Evolutionary conservation across 1,139 yeast genomes (phyloP).

Genomic region (Geotrichum restrictum): DNA sequence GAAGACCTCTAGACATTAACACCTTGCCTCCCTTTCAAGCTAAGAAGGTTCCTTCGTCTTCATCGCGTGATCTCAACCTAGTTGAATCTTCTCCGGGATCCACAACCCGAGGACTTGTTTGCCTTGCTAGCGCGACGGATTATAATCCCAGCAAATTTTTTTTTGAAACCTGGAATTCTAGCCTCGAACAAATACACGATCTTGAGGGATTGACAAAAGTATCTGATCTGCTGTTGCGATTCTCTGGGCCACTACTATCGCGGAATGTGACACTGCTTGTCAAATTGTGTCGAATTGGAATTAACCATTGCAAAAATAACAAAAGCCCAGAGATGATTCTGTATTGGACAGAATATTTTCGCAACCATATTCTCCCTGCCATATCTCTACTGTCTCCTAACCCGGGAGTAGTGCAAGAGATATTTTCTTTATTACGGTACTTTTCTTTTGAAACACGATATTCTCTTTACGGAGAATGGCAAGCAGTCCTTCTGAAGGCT

Average conservation of each 20-base stretch:
- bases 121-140: constrained; percentile 21
- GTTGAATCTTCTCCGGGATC: constrained; percentile 17
- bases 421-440: constrained; percentile 51
- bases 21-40: constrained; percentile 17
- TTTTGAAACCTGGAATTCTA: constrained; percentile 49
- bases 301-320: constrained; percentile 32
- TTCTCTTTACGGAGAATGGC: constrained; percentile 79
- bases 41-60: constrained; percentile 24
- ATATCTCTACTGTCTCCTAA: constrained; percentile 59
- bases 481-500: constrained; percentile 51
- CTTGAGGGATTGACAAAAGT: constrained; percentile 47
- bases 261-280: constrained; percentile 49
- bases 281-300: constrained; percentile 60
- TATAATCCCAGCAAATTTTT: constrained; percentile 43
- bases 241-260: constrained; percentile 58
- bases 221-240: constrained; percentile 50
- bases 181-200: constrained; percentile 42
- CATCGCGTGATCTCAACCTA: constrained; percentile 23
- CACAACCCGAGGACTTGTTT: constrained; percentile 13
- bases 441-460: constrained; percentile 66
- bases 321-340: constrained; percentile 28
- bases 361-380: constrained; percentile 67
- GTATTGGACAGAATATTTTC: constrained; percentile 59
- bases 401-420: constrained; percentile 59
- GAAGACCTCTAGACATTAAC: constrained; percentile 11